These are phyloP conservation scores for Actinomortierella ambigua DNA, from an alignment of 371 early-diverging fungal species.

Conservation along the genomic window DNA sequence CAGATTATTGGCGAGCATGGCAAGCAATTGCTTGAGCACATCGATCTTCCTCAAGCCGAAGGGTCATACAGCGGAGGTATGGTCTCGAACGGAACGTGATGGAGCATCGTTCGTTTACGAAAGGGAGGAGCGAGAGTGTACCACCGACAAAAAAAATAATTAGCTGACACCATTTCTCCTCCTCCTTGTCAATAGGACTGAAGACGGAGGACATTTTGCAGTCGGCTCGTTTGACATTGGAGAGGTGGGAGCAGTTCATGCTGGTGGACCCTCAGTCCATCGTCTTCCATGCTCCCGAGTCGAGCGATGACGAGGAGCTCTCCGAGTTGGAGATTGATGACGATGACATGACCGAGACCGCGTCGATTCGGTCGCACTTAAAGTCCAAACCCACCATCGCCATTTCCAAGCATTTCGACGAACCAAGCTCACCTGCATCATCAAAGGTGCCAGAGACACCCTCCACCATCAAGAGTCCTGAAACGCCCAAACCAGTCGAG, in stretches of 20 bases:
- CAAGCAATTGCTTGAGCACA: conserved; percentile 30
- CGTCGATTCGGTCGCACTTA: conserved; percentile 12
- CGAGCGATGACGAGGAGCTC: too few relatives aligned
- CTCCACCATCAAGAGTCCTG: too few relatives aligned
- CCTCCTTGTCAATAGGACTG: conserved; percentile 5
- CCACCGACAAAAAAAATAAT: too few relatives aligned
- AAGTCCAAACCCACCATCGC: conserved; percentile 36
- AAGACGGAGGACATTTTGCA: conserved; percentile 43
- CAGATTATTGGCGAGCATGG: conserved; percentile 47
- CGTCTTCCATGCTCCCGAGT: conserved; percentile 26
- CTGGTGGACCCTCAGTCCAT: conserved; percentile 27
- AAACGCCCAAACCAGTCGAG: too few relatives aligned
- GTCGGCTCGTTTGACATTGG: conserved; percentile 31
- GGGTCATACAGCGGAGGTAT: too few relatives aligned
- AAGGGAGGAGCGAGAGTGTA: too few relatives aligned
- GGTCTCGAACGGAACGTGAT: too few relatives aligned
- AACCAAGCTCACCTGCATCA: background rate
- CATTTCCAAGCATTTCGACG: conserved; percentile 7
- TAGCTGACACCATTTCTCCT: too few relatives aligned
- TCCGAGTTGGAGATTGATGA: too few relatives aligned
- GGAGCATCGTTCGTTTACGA: too few relatives aligned
- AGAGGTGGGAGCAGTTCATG: conserved; percentile 36
- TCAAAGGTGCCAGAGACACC: background rate
- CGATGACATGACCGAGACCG: too few relatives aligned
- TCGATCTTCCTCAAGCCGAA: conserved; percentile 21